A percentile compares a stretch with the other conserved stretches of the same genome.
Evolutionary conservation across 331 rosid species (phyloP).

Genomic region (Arachis monticola): DNA sequence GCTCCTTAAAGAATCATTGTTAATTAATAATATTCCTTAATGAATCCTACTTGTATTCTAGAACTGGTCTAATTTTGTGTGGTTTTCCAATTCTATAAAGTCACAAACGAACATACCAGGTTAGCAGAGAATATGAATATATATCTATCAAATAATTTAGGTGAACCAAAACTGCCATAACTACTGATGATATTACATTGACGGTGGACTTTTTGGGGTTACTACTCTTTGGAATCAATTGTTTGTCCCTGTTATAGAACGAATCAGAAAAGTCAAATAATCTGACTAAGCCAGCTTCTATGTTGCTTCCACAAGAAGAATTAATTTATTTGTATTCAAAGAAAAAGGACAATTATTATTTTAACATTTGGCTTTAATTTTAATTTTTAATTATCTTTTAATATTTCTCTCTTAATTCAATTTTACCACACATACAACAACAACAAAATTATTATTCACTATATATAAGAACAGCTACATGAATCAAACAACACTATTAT

Average conservation of each 20-base stretch:
- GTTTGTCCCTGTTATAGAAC: slow-evolving; percentile 42
- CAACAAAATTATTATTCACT: too few species aligned
- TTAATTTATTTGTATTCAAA: neutral
- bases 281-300: slow-evolving; percentile 45
- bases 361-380: too few species aligned
- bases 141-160: neutral
- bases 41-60: slow-evolving; percentile 28
- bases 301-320: slow-evolving; percentile 26
- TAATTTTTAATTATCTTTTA: too few species aligned
- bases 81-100: slow-evolving; percentile 23
- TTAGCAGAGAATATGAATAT: slow-evolving; percentile 30
- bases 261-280: slow-evolving; percentile 47
- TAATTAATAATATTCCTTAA: slow-evolving; percentile 10
- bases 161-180: slow-evolving; percentile 47
- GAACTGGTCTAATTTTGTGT: slow-evolving; percentile 3
- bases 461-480: too few species aligned
- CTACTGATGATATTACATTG: slow-evolving; percentile 42
- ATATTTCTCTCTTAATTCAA: too few species aligned
- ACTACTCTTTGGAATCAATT: slow-evolving; percentile 39
- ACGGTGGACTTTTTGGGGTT: slow-evolving; percentile 45
- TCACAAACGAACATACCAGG: slow-evolving; percentile 22
- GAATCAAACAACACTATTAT: too few species aligned
- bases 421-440: too few species aligned
- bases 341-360: neutral
- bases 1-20: slow-evolving; percentile 7